Base-by-base conservation (phyloP, 169 alveolate genomes). In the Blepharisma undulans region DNA sequence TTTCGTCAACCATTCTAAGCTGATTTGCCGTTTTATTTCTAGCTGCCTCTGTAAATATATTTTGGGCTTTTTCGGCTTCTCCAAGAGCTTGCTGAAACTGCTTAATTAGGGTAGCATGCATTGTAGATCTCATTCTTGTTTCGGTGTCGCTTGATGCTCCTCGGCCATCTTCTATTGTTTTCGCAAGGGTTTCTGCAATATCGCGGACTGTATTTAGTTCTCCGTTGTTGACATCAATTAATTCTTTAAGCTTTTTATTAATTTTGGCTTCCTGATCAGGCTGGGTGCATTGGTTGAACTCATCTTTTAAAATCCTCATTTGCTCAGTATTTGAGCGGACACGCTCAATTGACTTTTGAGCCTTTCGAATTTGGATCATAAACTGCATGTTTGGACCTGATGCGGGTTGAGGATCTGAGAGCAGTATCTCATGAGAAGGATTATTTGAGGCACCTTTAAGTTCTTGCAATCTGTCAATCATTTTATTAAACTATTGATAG, bases 21-120 rank as follows among this genome's bases (percentile, higher is more conserved):
- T 86, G 91, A 72, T 86, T 86, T n/a, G 76, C 59, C 10, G 66
- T 86, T 36, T 86, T 86, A n/a, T 86, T 71, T 32, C 91, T 86
- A 21, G 34, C 91, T 27, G 84, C 91, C 8, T 29, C 72, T 1
- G 27, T n/a, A 25, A 71, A 86, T 0, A 21, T 66, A 21, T 86
- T 48, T 32, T 86, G 91, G 1, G 91, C 80, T 21, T 86, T 25
- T 86, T 86, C 91, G 10, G 84, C 61, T 21, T 72, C 84, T 21
- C 84, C 72, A 1, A 86, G 84, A 12, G 91, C 91, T 71, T 86
- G 66, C 29, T 86, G 84, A 36, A 86, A 86, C 72, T 86, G 91
- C 66, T 86, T 86, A 10, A 72, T 85, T 19, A 86, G 30, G 27
- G 91, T 86, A 12, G 91, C 91, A 32, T 86, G 91, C 84, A 71